A percentile compares a stretch with the other conserved stretches of the same genome.
These are phyloP conservation scores for Tetradesmus lagerheimii DNA, from an alignment of 139 green algal species.

Conservation along the genomic window DNA sequence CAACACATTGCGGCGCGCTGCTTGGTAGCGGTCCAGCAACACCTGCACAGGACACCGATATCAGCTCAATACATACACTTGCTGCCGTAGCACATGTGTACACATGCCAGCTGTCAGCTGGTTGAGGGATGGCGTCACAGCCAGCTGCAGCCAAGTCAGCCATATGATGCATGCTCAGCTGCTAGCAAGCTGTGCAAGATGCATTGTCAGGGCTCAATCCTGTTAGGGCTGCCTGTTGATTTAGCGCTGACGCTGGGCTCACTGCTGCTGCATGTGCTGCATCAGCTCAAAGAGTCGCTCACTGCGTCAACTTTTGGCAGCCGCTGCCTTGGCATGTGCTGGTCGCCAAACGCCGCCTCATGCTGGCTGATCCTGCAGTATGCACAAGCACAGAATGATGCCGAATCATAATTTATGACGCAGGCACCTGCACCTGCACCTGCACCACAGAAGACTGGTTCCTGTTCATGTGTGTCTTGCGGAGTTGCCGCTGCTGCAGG, in stretches of 20 bases:
- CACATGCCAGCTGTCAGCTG: too few relatives aligned
- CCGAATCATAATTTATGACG: too few relatives aligned
- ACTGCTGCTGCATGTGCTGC: background rate
- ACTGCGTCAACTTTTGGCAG: constrained; percentile 34
- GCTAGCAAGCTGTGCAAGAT: background rate
- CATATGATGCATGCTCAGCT: too few relatives aligned
- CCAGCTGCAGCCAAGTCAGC: too few relatives aligned
- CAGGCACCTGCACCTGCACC: too few relatives aligned
- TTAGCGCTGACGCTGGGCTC: background rate
- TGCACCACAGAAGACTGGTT: too few relatives aligned
- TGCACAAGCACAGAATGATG: background rate
- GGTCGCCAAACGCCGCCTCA: constrained; percentile 39
- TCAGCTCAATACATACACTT: too few relatives aligned
- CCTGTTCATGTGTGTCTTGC: too few relatives aligned
- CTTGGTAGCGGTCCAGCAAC: constrained; percentile 53
- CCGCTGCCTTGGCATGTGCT: constrained; percentile 1
- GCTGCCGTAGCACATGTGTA: too few relatives aligned
- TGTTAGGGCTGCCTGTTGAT: background rate
- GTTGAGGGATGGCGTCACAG: too few relatives aligned
- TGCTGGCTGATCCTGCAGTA: constrained; percentile 35
- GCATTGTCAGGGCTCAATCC: too few relatives aligned
- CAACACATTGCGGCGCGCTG: constrained; percentile 52
- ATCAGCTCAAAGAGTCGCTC: background rate
- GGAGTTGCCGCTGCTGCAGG: too few relatives aligned
- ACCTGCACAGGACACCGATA: constrained; percentile 25